A percentile compares a stretch with the other conserved stretches of the same genome.
phyloP scores from a whole-genome alignment of 2,329 filamentous ascomycete species.

The Balansia obtecta region DNA sequence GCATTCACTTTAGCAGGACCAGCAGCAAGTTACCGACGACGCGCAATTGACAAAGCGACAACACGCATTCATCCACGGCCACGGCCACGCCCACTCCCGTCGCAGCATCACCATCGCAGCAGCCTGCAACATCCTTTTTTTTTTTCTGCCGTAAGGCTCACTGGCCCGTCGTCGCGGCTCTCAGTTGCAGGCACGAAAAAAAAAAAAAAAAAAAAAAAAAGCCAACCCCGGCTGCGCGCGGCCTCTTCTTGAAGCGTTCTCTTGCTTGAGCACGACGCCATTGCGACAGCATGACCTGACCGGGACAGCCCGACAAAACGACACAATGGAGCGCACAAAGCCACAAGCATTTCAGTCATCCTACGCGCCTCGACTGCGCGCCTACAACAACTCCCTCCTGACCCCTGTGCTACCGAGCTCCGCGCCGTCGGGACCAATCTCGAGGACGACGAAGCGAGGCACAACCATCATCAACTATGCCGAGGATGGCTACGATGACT shows the following conservation, averaged over 20 bases:
- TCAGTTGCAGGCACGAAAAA: neutral
- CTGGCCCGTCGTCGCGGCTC: neutral
- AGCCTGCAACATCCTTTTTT: too few species aligned
- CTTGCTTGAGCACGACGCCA: neutral
- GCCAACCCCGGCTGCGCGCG: neutral
- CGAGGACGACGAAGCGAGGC: constrained; percentile 90
- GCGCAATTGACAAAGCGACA: neutral
- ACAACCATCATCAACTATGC: constrained; percentile 97
- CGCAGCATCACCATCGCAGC: neutral
- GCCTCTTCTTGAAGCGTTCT: neutral
- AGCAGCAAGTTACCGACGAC: neutral
- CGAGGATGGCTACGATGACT: constrained; percentile 84
- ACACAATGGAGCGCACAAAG: constrained; percentile 37
- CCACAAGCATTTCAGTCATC: constrained; percentile 84
- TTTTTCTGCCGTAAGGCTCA: neutral
- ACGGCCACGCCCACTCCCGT: neutral
- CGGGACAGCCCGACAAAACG: constrained; percentile 10
- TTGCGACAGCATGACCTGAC: constrained; percentile 19
- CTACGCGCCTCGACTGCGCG: constrained; percentile 81
- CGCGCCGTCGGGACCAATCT: constrained; percentile 48
- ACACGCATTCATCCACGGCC: neutral
- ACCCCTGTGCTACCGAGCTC: constrained; percentile 64
- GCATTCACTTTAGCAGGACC: neutral
- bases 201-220: too few species aligned
- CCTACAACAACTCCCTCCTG: constrained; percentile 84